These are phyloP conservation scores for Leptographium radiaticola DNA, from an alignment of 2,329 filamentous ascomycete genomes.

Conservation along the genomic window DNA sequence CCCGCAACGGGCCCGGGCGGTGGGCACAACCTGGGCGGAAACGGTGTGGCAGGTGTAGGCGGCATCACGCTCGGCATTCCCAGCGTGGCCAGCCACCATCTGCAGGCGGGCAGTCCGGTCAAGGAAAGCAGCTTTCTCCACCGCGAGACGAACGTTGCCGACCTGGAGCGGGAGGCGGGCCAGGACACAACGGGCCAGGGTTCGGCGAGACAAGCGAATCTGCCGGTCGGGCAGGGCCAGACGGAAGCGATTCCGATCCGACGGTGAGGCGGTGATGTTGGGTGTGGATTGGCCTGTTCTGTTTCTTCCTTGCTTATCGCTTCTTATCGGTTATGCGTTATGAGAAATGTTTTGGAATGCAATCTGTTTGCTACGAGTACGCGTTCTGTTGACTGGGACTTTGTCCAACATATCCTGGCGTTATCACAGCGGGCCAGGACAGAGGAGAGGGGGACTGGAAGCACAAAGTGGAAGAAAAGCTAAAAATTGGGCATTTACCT, in stretches of 20 bases:
- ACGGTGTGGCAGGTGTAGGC: constrained; percentile 17
- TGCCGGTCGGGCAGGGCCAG: constrained; percentile 8
- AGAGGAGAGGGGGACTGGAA: too few relatives aligned
- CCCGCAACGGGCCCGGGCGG: constrained; percentile 25
- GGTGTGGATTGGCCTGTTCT: neutral
- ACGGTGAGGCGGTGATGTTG: constrained; percentile 25
- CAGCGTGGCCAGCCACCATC: constrained; percentile 29
- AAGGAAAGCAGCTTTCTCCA: constrained; percentile 86
- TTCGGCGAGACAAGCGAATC: neutral
- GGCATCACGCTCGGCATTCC: constrained; percentile 26
- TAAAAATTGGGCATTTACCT: too few relatives aligned
- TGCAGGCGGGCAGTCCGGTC: constrained; percentile 63
- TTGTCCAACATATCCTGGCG: neutral
- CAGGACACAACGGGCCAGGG: constrained; percentile 11
- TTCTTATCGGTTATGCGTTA: neutral
- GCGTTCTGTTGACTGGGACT: neutral
- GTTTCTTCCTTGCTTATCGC: neutral
- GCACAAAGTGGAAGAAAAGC: too few relatives aligned
- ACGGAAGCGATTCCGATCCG: constrained; percentile 50
- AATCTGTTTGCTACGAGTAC: neutral
- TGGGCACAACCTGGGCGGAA: constrained; percentile 15
- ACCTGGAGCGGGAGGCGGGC: constrained; percentile 18
- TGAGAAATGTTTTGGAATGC: neutral
- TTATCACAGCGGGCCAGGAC: neutral
- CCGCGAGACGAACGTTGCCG: constrained; percentile 62